These are phyloP conservation scores for Lathyrus sativus DNA, from an alignment of 306 rosid genomes.

Conservation along the genomic window DNA sequence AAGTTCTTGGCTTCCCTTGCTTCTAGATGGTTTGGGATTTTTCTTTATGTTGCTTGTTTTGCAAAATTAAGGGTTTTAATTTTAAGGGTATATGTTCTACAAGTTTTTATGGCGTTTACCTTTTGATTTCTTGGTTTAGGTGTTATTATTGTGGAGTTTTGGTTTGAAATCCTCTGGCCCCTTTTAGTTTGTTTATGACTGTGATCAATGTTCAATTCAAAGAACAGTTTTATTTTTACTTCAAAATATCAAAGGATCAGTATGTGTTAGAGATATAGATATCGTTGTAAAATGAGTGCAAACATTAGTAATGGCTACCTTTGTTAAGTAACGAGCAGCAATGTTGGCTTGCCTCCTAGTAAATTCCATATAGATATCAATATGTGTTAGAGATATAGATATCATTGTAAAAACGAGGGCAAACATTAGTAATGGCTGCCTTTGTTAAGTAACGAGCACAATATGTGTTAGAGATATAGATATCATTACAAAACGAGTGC, in stretches of 20 bases:
- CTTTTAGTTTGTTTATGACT: background rate
- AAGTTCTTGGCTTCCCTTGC: conserved; percentile 13
- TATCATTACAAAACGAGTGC: too few species aligned
- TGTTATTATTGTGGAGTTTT: too few species aligned
- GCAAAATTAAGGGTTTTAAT: conserved; percentile 1
- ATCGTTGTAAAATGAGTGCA: background rate
- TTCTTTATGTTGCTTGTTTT: background rate
- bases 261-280: background rate
- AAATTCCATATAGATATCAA: too few species aligned
- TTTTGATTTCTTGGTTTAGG: conserved; percentile 11
- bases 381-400: background rate
- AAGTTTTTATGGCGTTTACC: background rate
- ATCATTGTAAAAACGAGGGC: background rate
- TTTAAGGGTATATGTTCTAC: background rate
- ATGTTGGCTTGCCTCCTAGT: too few species aligned
- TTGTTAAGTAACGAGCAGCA: background rate
- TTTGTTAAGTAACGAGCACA: too few species aligned
- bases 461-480: too few species aligned
- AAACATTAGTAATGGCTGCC: too few species aligned
- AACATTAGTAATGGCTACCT: too few species aligned
- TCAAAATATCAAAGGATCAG: background rate
- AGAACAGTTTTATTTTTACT: background rate
- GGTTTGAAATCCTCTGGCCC: background rate
- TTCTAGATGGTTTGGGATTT: background rate
- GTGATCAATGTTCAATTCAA: background rate